A percentile compares a stretch with the other conserved stretches of the same genome.
Evolutionary conservation across 768 basidiomycete genomes (phyloP).

Genomic region (Kwoniella europaea): DNA sequence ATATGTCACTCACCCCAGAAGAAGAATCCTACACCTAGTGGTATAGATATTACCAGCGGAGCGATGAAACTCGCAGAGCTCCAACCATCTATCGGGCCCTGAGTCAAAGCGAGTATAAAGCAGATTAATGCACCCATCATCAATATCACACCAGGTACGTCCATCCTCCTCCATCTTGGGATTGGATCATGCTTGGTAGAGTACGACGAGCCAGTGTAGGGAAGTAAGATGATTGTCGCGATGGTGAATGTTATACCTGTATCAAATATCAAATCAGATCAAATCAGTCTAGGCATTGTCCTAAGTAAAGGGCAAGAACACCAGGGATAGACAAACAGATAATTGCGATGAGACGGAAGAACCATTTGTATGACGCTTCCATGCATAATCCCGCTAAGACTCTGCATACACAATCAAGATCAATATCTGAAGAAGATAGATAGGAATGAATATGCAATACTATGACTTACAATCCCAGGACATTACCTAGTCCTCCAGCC

Average conservation of each 20-base stretch:
- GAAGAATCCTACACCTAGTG: conserved; percentile 62
- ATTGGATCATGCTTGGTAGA: conserved; percentile 5
- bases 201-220: conserved; percentile 36
- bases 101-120: conserved; percentile 53
- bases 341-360: conserved; percentile 64
- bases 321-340: conserved; percentile 33
- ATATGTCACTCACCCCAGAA: conserved; percentile 58
- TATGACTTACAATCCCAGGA: conserved; percentile 51
- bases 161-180: conserved; percentile 48
- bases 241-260: conserved; percentile 58
- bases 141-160: conserved; percentile 50
- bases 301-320: no score
- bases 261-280: not conserved
- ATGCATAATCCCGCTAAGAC: conserved; percentile 39
- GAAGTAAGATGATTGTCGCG: conserved; percentile 48
- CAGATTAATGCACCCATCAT: conserved; percentile 47
- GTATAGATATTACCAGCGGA: conserved; percentile 62
- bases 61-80: conserved; percentile 60
- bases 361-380: conserved; percentile 61
- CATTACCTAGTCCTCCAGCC: conserved; percentile 62
- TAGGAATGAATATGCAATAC: not conserved
- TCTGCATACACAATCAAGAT: not conserved
- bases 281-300: no score
- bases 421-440: no score
- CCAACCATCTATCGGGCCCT: conserved; percentile 65